Evolutionary conservation across 1,284 basidiomycete species (phyloP).

Genomic region (Tylopilus sp.): DNA sequence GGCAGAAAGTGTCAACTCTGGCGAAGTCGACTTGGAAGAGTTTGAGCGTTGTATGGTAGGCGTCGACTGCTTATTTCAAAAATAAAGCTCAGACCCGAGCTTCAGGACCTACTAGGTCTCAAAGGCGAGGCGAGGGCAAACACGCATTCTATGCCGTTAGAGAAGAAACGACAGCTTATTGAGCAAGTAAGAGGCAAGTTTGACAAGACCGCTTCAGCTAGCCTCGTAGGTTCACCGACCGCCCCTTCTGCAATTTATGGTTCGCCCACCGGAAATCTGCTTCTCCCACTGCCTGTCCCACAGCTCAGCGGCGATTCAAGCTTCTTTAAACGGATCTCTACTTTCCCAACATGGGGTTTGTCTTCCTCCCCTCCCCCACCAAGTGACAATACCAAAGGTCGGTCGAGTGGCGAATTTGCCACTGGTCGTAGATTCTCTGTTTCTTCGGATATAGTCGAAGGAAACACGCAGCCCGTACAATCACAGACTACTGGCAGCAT

Average conservation of each 20-base stretch:
- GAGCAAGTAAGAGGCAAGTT: slow-evolving; percentile 41
- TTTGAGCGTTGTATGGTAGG: slow-evolving; percentile 67
- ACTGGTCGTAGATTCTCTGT: slow-evolving; percentile 16
- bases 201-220: slow-evolving; percentile 21
- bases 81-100: slow-evolving; percentile 1
- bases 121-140: slow-evolving; percentile 64
- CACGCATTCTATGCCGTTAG: slow-evolving; percentile 61
- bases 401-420: slow-evolving; percentile 40
- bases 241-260: slow-evolving; percentile 52
- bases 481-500: slow-evolving; percentile 70
- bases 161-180: slow-evolving; percentile 70
- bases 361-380: slow-evolving; percentile 34
- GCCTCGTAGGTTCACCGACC: slow-evolving; percentile 30
- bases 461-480: slow-evolving; percentile 44
- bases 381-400: slow-evolving; percentile 28
- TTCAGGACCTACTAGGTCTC: slow-evolving; percentile 67
- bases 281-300: slow-evolving; percentile 59
- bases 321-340: slow-evolving; percentile 72
- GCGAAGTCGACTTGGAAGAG: slow-evolving; percentile 46
- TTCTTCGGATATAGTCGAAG: slow-evolving; percentile 31
- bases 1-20: slow-evolving; percentile 33
- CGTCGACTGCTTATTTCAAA: slow-evolving; percentile 4
- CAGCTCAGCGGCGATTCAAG: slow-evolving; percentile 66
- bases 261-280: slow-evolving; percentile 49
- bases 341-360: slow-evolving; percentile 58